Evolutionary conservation across 805 yeast genomes (phyloP).

Genomic region (Candida tibetensis): DNA sequence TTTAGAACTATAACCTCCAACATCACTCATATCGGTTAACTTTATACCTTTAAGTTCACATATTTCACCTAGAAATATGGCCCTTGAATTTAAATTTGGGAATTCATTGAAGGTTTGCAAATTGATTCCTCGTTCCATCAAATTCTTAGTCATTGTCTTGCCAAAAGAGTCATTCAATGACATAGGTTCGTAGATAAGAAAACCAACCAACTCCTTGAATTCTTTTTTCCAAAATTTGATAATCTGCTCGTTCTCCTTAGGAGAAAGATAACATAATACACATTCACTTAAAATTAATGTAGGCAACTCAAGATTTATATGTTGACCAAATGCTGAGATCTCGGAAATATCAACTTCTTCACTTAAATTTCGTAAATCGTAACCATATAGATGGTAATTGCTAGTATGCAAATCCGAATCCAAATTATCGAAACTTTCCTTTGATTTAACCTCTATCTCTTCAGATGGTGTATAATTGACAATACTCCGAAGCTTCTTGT

Average conservation of each 20-base stretch:
- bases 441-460: slow-evolving; percentile 10
- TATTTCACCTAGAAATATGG: slow-evolving; percentile 17
- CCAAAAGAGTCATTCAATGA: slow-evolving; percentile 65
- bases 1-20: slow-evolving; percentile 36
- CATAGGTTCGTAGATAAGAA: slow-evolving; percentile 69
- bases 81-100: slow-evolving; percentile 39
- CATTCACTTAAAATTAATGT: slow-evolving; percentile 72
- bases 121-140: slow-evolving; percentile 58
- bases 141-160: slow-evolving; percentile 60
- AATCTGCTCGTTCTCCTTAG: slow-evolving; percentile 45
- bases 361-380: slow-evolving; percentile 48
- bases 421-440: slow-evolving; percentile 21
- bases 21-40: slow-evolving; percentile 46
- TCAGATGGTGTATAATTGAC: slow-evolving; percentile 18
- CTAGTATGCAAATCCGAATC: slow-evolving; percentile 32
- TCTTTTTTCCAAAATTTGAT: slow-evolving; percentile 38
- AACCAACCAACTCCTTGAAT: slow-evolving; percentile 20
- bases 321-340: background rate
- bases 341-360: slow-evolving; percentile 5
- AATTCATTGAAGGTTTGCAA: slow-evolving; percentile 55
- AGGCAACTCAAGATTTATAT: slow-evolving; percentile 29
- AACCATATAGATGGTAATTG: slow-evolving; percentile 51
- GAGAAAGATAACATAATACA: slow-evolving; percentile 66
- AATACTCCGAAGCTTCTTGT: slow-evolving; percentile 23
- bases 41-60: slow-evolving; percentile 29